Evolutionary conservation across 83 land plant species (phyloP).

Genomic region (Picea abies): DNA sequence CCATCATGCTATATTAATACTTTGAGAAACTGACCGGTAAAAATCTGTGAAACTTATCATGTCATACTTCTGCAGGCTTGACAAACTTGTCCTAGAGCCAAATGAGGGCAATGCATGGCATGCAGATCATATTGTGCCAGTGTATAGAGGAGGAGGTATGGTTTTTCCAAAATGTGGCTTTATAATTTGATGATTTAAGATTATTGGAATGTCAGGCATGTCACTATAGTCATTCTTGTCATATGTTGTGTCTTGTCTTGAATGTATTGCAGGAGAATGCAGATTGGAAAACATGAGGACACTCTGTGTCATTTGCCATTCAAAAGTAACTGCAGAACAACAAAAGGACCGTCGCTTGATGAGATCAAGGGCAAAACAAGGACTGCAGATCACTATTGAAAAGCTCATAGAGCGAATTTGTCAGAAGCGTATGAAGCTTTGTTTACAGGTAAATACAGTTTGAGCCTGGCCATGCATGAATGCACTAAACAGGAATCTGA

Average conservation of each 20-base stretch:
- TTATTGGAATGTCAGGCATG: background rate
- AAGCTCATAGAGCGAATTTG: no score
- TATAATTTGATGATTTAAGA: background rate
- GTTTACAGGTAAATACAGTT: conserved; percentile 11
- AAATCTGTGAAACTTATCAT: background rate
- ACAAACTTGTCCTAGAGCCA: conserved; percentile 77
- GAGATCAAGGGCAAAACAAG: conserved; percentile 46
- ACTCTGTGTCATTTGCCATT: conserved; percentile 93
- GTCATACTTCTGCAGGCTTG: conserved; percentile 53
- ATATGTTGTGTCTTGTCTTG: background rate
- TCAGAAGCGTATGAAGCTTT: conserved; percentile 15
- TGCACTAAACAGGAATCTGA: conserved; percentile 7
- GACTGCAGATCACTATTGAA: no score
- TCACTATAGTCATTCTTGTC: conserved; percentile 3
- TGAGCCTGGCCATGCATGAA: background rate
- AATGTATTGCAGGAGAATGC: conserved; percentile 70
- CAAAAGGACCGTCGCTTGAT: conserved; percentile 40
- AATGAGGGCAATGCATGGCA: conserved; percentile 98
- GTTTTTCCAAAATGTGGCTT: background rate
- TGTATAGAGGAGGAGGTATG: no score
- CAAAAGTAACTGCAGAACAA: conserved; percentile 88
- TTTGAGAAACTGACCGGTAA: background rate
- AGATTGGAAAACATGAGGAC: conserved; percentile 92
- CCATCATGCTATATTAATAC: background rate
- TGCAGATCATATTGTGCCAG: conserved; percentile 96